Base-by-base conservation (phyloP, 768 basidiomycete species). In the Lyophyllum atratum region DNA sequence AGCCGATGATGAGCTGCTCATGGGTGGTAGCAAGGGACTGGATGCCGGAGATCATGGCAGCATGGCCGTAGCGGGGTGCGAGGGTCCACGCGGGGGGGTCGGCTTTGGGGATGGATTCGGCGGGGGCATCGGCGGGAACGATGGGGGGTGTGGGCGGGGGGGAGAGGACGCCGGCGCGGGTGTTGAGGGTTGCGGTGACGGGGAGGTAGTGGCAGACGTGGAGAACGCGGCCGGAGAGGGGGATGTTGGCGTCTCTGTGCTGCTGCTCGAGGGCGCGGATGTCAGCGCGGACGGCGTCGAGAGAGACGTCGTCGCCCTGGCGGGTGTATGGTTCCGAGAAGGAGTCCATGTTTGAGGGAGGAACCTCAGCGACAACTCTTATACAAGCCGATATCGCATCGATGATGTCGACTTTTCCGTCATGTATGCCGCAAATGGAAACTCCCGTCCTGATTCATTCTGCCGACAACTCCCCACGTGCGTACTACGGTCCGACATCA, bases 31-130 rank as follows among this genome's bases (percentile, higher is more conserved):
- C 81, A 33, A 99, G 83, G 11, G 89, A 90, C 52, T 87, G 85
- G 66, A 98, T 94, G 29, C 96, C 96, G 44, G 89, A 90, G 58
- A 95, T 89, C 91, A 98, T 94, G 11, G 96, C 96, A 9, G 92
- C 84, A 68, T 98, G 97, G 17, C 95, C 95, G 60, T 93, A 87
- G 39, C 96, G 81, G 1, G 87, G 84, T 1, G 82, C 72, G 5
- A 99, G 76, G 17, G 84, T 82, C 96, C 96, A 99, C 34, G 78
- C 76, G 7, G 71, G 45, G 22, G 53, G 52, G 11, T 48, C 33
- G 39, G 67, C 48, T 37, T 57, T 53, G 29, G 24, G n/a, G 26
- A 49, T 24, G 33, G 45, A 52, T 40, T 66, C 52, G 43, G 69
- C 85, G 7, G 77, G 68, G 40, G 67, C 52, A 43, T 70, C 85